A percentile compares a stretch with the other conserved stretches of the same genome.
These are phyloP conservation scores for Piromyces finnis DNA, from an alignment of 192 early-diverging fungal species.

Conservation along the genomic window DNA sequence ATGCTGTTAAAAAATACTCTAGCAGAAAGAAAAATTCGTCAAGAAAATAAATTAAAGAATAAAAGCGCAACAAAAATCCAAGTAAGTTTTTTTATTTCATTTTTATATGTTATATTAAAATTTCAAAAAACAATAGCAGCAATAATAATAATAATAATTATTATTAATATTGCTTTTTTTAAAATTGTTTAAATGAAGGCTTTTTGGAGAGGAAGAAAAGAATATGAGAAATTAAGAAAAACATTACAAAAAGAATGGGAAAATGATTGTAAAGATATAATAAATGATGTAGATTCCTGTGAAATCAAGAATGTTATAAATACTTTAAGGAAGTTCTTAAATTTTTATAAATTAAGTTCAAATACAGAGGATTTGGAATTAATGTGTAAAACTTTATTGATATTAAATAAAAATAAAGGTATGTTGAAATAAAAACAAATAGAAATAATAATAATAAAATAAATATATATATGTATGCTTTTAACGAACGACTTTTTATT, in stretches of 20 bases:
- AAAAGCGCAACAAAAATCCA: not conserved
- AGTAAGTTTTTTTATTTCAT: not conserved
- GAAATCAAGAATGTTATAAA: not conserved
- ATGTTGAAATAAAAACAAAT: not conserved
- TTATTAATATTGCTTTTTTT: too few species aligned
- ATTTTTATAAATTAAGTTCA: not conserved
- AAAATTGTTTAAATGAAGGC: too few species aligned
- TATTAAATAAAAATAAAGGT: not conserved
- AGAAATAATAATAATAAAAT: too few species aligned
- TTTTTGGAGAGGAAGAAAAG: not conserved
- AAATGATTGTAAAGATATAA: not conserved
- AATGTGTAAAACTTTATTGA: not conserved
- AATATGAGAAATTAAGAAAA: not conserved
- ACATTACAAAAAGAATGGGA: not conserved
- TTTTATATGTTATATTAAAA: too few species aligned
- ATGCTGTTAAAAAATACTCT: not conserved
- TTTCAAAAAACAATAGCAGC: too few species aligned
- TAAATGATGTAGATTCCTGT: not conserved
- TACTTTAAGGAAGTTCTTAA: not conserved
- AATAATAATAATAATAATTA: too few species aligned
- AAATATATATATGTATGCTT: too few species aligned
- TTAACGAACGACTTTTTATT: too few species aligned
- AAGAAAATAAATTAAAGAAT: not conserved
- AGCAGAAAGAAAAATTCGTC: not conserved
- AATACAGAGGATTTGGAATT: not conserved